Percentiles rank a stretch among this genome's conserved stretches.
These are phyloP conservation scores for Aspergillus texensis DNA, from an alignment of 2,329 filamentous ascomycete species.

Conservation along the genomic window DNA sequence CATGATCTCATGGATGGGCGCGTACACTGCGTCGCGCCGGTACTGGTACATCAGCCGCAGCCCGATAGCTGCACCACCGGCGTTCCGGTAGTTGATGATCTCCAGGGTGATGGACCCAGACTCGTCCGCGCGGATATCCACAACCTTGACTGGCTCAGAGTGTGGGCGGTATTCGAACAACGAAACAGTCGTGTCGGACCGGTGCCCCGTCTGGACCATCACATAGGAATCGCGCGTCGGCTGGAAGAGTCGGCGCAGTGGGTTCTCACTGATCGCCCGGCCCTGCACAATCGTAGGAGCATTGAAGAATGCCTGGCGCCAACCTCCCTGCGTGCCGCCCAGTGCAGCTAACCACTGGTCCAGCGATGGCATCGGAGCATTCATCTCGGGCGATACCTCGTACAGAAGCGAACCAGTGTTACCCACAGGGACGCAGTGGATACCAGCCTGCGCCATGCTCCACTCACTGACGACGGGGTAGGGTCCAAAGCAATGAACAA, in stretches of 20 bases:
- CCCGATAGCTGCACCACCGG: constrained; percentile 75
- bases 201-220: neutral
- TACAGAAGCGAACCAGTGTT: neutral
- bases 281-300: constrained; percentile 5
- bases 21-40: constrained; percentile 92
- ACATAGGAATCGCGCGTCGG: constrained; percentile 1
- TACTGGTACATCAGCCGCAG: constrained; percentile 88
- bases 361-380: constrained; percentile 5
- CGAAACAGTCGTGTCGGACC: neutral
- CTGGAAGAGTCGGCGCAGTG: constrained; percentile 3
- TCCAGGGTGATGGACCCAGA: neutral
- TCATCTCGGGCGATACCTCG: neutral
- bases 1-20: constrained; percentile 98
- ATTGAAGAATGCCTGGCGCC: constrained; percentile 5
- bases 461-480: neutral
- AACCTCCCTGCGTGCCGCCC: constrained; percentile 6
- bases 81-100: constrained; percentile 53
- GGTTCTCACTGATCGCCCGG: neutral
- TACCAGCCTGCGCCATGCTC: constrained; percentile 76
- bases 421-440: neutral
- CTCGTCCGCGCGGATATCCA: neutral
- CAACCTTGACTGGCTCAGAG: neutral
- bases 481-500: constrained; percentile 84
- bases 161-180: neutral
- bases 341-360: constrained; percentile 4